phyloP scores from a whole-genome alignment of 1,284 basidiomycete genomes.

The Austroboletus niveus region DNA sequence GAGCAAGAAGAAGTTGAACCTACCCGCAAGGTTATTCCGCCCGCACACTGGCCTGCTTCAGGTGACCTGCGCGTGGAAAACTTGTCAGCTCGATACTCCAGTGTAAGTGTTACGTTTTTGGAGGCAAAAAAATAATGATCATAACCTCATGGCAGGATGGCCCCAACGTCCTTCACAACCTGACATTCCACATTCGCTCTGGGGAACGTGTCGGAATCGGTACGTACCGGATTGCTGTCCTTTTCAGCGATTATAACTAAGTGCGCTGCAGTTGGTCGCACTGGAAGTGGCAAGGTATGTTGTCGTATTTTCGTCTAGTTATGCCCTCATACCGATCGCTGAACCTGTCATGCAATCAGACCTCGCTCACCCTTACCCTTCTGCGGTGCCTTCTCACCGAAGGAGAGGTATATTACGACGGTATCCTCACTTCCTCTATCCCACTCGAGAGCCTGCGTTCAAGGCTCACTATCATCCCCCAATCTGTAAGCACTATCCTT shows the following conservation, averaged over 20 bases:
- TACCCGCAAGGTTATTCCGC: slow-evolving; percentile 52
- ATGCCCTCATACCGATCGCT: not conserved
- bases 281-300: slow-evolving; percentile 13
- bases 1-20: slow-evolving; percentile 63
- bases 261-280: slow-evolving; percentile 12
- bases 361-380: slow-evolving; percentile 49
- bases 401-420: slow-evolving; percentile 57
- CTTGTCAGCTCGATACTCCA: slow-evolving; percentile 55
- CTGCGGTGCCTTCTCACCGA: slow-evolving; percentile 57
- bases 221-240: not conserved
- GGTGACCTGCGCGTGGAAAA: slow-evolving; percentile 65
- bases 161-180: slow-evolving; percentile 3
- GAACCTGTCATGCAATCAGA: slow-evolving; percentile 29
- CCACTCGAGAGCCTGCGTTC: slow-evolving; percentile 40
- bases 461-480: slow-evolving; percentile 62
- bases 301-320: no score
- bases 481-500: slow-evolving; percentile 36
- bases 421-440: slow-evolving; percentile 35
- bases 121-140: not conserved
- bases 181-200: slow-evolving; percentile 8
- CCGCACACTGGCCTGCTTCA: slow-evolving; percentile 78
- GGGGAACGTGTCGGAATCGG: slow-evolving; percentile 15
- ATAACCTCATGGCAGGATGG: slow-evolving; percentile 5
- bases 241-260: not conserved
- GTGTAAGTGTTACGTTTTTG: slow-evolving; percentile 22